These are phyloP conservation scores for Ensete ventricosum DNA, from an alignment of 176 grass and related monocot genomes.

Conservation along the genomic window DNA sequence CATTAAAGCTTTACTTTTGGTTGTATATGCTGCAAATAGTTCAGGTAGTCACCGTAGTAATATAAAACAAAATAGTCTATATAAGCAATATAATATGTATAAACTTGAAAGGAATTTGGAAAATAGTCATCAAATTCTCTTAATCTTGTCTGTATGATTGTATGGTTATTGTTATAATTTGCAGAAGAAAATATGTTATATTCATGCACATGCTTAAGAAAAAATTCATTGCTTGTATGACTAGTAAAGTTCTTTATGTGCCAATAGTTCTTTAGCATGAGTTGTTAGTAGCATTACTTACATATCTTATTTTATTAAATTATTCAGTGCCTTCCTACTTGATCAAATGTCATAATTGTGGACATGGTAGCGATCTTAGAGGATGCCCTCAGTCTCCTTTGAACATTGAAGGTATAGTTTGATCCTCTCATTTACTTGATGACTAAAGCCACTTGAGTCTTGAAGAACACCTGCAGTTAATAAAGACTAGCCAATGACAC, in stretches of 20 bases:
- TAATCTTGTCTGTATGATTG: too few species aligned
- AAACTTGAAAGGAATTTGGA: too few species aligned
- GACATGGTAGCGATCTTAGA: too few species aligned
- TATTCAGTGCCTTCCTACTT: too few species aligned
- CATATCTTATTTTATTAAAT: neutral
- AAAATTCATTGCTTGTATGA: too few species aligned
- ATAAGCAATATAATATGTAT: too few species aligned
- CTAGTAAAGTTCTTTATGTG: neutral
- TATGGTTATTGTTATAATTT: neutral
- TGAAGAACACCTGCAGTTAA: neutral
- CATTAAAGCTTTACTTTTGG: too few species aligned
- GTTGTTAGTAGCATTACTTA: neutral
- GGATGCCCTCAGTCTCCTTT: slow-evolving; percentile 50
- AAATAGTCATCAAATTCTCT: too few species aligned
- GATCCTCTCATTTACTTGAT: neutral
- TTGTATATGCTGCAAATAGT: too few species aligned
- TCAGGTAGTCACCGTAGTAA: too few species aligned
- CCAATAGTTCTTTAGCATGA: neutral
- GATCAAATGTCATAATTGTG: too few species aligned
- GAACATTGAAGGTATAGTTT: slow-evolving; percentile 55
- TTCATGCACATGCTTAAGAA: neutral
- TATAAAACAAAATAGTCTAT: too few species aligned
- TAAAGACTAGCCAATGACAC: neutral
- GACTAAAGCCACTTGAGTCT: neutral
- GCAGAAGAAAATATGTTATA: neutral